These are phyloP conservation scores for Monilinia polystroma DNA, from an alignment of 2,329 filamentous ascomycete genomes.

Conservation along the genomic window DNA sequence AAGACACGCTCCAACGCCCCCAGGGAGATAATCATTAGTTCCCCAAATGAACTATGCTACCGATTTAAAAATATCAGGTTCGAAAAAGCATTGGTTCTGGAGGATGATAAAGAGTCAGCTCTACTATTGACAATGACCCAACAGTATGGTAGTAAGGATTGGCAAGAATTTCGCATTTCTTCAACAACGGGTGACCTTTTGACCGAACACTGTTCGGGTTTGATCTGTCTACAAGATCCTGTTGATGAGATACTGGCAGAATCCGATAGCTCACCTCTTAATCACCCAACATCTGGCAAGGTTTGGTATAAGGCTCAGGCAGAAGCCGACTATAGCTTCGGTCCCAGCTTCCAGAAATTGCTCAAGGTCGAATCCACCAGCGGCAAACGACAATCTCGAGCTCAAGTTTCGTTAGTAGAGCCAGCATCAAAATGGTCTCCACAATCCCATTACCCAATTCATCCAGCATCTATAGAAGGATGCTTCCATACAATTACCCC, in stretches of 20 bases:
- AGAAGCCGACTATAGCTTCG: conserved; percentile 7
- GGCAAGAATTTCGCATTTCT: conserved; percentile 19
- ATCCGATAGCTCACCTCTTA: conserved; percentile 1
- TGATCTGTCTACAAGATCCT: conserved; percentile 12
- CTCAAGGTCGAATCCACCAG: conserved; percentile 4
- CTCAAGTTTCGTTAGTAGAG: not conserved
- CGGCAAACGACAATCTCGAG: conserved; percentile 18
- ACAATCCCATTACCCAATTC: conserved; percentile 40
- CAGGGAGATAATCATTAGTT: not conserved
- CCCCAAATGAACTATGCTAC: not conserved
- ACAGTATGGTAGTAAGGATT: not conserved
- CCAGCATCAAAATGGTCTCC: not conserved
- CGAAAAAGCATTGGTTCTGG: conserved; percentile 21
- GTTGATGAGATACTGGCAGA: not conserved
- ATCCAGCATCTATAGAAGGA: conserved; percentile 41
- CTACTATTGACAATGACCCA: conserved; percentile 5
- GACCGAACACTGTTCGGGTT: conserved; percentile 15
- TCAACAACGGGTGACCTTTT: not conserved
- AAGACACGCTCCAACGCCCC: not conserved
- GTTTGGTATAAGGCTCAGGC: conserved; percentile 15
- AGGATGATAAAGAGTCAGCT: conserved; percentile 1
- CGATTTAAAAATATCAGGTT: conserved; percentile 16
- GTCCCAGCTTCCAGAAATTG: not conserved
- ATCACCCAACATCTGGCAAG: conserved; percentile 3
- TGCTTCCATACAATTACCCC: conserved; percentile 36